Evolutionary conservation across 306 rosid species (phyloP).

Genomic region (Gillenia trifoliata): DNA sequence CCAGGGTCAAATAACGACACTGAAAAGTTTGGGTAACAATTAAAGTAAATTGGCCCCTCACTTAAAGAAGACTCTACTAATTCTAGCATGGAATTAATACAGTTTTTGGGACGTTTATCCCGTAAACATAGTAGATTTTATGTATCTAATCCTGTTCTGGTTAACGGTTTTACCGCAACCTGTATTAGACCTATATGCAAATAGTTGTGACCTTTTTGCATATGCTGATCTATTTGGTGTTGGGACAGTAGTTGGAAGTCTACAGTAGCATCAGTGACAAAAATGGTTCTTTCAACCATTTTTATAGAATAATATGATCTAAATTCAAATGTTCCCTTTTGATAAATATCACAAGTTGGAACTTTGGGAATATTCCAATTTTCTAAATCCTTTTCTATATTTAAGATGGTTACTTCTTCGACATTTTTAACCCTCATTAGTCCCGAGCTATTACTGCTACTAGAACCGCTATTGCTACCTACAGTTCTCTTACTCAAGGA

Average conservation of each 20-base stretch:
- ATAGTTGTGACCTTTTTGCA: background rate
- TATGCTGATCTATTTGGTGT: background rate
- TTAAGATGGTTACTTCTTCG: no score
- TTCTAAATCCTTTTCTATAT: no score
- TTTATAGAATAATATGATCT: no score
- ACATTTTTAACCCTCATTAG: no score
- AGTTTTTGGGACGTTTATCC: background rate
- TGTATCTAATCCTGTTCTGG: background rate
- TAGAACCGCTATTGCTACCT: no score
- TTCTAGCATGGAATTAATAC: background rate
- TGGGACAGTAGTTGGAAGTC: background rate
- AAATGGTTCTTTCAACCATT: background rate
- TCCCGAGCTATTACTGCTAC: no score
- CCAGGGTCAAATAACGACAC: accelerated
- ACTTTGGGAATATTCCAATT: background rate
- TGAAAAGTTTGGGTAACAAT: background rate
- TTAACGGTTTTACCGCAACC: background rate
- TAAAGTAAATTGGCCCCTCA: background rate
- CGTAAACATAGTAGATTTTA: background rate
- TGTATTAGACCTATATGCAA: background rate
- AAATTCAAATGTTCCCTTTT: background rate
- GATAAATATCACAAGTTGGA: background rate
- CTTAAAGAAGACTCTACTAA: background rate
- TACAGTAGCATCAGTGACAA: background rate
- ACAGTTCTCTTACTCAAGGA: background rate